Evolutionary conservation across 1,139 yeast species (phyloP), one percentile per base, ranked within the genome.

Genomic region (Magnusiomyces magnusii): DNA sequence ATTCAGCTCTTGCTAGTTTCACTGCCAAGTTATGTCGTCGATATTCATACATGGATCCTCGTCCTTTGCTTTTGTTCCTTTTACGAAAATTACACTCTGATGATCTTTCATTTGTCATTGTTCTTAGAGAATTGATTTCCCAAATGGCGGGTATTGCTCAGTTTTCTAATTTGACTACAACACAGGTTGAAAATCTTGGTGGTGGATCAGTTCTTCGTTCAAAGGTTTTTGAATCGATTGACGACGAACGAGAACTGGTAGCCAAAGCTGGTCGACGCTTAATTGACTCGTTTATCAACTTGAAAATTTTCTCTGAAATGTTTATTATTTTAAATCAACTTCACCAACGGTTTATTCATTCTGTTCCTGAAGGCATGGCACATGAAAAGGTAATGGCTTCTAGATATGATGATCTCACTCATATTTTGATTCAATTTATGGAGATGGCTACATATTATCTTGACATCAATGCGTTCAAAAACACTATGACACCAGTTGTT

Each of bases 71-170:
- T 21, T 73, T 76, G 1, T 87, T 81, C 67, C 72, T 87, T 23
- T 70, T 88, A 51, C 87, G 86, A 66, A 84, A 86, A 42, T 76
- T 93, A 53, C 87, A 85, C 65, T 69, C 73, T 10, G 82, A 81
- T 3, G 88, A 86, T 58, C 77, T 81, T 1, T 78, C 86, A 28
- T 87, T 87, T n/a, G 73, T 89, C 2, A 76, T 86, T 34, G 80
- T 93, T 10, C 72, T 93, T 55, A 81, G 83, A 63, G 95, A 90
- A 61, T 74, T 92, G 57, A 72, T 92, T 23, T 73, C 79, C 28
- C 79, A 85, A 17, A 90, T 92, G 87, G 90, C 95, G 21, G 98
- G 98, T 2, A 81, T 91, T 47, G 87, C 86, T 62, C 80, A 85
- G 24, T 80, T 80, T 41, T 76, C 84, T 3, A 86, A 88, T 67